Evolutionary conservation across 257 asterid species (phyloP).

Genomic region (Solanum ossicruentum): DNA sequence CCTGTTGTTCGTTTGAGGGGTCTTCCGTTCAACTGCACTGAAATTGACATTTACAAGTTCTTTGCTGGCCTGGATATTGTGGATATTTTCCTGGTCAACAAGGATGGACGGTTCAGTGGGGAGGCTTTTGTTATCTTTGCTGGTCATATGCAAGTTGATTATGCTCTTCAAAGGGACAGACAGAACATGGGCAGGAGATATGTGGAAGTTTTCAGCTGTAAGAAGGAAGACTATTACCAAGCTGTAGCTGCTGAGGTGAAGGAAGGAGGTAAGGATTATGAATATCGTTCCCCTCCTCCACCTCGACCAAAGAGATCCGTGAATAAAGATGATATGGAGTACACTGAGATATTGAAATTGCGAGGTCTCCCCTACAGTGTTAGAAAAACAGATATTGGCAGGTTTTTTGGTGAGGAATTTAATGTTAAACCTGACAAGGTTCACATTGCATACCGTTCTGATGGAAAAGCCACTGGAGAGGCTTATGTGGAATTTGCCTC

Average conservation of each 20-base stretch:
- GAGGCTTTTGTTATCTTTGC: constrained; percentile 91
- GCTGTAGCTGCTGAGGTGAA: constrained; percentile 79
- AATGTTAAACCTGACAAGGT: constrained; percentile 51
- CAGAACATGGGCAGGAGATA: constrained; percentile 93
- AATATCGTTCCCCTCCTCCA: constrained; percentile 42
- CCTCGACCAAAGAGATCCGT: constrained; percentile 53
- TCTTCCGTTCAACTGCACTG: constrained; percentile 83
- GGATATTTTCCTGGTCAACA: constrained; percentile 70
- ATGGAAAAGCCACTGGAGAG: constrained; percentile 95
- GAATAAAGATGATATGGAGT: constrained; percentile 69
- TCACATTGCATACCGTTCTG: constrained; percentile 52
- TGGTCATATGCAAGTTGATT: constrained; percentile 68
- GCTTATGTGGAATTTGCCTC: constrained; percentile 74
- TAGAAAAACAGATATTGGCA: constrained; percentile 50
- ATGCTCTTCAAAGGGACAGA: constrained; percentile 70
- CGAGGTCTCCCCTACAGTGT: constrained; percentile 88
- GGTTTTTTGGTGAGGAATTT: constrained; percentile 62
- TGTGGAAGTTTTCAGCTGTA: constrained; percentile 89
- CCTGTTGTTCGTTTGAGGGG: constrained; percentile 92
- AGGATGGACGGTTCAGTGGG: constrained; percentile 71
- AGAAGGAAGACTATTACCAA: constrained; percentile 74
- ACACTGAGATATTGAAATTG: constrained; percentile 68
- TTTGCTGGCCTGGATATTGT: constrained; percentile 80
- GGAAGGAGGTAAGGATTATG: constrained; percentile 32
- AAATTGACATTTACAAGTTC: constrained; percentile 64